These are phyloP conservation scores for Ambrosiella xylebori DNA, from an alignment of 2,329 filamentous ascomycete genomes.

Conservation along the genomic window DNA sequence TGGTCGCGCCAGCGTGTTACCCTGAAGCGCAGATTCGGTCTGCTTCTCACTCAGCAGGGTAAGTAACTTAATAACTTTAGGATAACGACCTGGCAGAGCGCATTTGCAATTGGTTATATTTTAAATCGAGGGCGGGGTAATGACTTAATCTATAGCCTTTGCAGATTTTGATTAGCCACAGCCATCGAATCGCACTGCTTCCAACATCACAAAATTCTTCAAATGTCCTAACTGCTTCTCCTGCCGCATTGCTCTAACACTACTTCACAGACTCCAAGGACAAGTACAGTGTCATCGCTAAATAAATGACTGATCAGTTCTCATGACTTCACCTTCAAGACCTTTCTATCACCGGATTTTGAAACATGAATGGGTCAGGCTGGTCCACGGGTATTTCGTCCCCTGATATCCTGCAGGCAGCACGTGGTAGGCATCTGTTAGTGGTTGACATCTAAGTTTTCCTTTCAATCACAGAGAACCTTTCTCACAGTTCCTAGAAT, in stretches of 20 bases:
- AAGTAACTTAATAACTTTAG: conserved; percentile 16
- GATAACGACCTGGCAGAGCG: neutral
- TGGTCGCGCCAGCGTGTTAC: conserved; percentile 93
- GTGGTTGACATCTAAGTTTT: no score
- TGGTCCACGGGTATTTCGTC: no score
- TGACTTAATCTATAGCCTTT: neutral
- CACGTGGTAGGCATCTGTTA: no score
- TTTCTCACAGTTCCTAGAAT: no score
- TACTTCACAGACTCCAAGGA: conserved; percentile 5
- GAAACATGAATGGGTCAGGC: neutral
- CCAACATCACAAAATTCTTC: no score
- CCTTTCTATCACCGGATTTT: neutral
- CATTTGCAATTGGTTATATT: neutral
- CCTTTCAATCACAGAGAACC: no score
- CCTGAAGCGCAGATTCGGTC: conserved; percentile 79
- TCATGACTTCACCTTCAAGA: neutral
- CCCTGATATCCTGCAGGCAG: no score
- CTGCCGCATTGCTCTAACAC: no score
- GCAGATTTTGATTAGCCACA: neutral
- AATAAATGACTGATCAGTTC: conserved; percentile 4
- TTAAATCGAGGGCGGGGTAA: no score
- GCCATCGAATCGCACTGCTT: no score
- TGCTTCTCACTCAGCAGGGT: conserved; percentile 69
- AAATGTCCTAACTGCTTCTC: no score
- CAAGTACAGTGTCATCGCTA: conserved; percentile 12